Base-by-base conservation (phyloP, 2,329 filamentous ascomycete species). In the Didymella pinodella region DNA sequence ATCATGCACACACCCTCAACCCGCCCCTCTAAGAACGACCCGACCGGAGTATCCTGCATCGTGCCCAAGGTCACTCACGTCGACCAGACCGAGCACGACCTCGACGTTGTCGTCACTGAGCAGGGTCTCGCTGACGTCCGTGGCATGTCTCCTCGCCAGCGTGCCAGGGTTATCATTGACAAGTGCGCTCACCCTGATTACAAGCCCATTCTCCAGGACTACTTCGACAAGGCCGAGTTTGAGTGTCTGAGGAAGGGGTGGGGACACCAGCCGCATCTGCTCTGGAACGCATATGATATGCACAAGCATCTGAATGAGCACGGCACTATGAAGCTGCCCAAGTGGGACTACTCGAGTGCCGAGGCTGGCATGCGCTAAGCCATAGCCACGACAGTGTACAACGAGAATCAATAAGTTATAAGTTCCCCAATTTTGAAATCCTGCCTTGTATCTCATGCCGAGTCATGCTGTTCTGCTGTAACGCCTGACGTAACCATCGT, bases 61-160 rank as follows among this genome's bases (percentile, higher is more conserved):
- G 91, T 96, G n/a, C 92, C 92, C 59, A 94, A 96, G 90, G 92
- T 89, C 80, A 96, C 92, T 4, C 93, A 96, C 79, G 84, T 96
- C 66, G 92, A 96, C 79, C 92, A 96, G 84, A 96, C 93, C 0
- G 93, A 96, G 81, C 92, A 96, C 78, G 93, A 96, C 75, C 84
- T 96, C 38, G 92, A 96, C 69, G 88, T 96, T n/a, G 80, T 96
- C 45, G 92, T 96, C n/a, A 88, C 86, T 0, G 86, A 88, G 73
- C 85, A 87, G 75, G 92, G 93, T 57, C 85, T 96, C 25, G 93
- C 92, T 28, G 92, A 96, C 72, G 92, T 96, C 1, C 86, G 92
- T 41, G 92, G 92, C 50, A 82, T 96, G 65, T 88, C 86, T 64
- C 92, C 93, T 0, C 85, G 88, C 53, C 91, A 96, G 83, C 83